Evolutionary conservation across 2,329 filamentous ascomycete genomes (phyloP), one percentile per base, ranked within the genome.

Genomic region (Grosmannia serpens): DNA sequence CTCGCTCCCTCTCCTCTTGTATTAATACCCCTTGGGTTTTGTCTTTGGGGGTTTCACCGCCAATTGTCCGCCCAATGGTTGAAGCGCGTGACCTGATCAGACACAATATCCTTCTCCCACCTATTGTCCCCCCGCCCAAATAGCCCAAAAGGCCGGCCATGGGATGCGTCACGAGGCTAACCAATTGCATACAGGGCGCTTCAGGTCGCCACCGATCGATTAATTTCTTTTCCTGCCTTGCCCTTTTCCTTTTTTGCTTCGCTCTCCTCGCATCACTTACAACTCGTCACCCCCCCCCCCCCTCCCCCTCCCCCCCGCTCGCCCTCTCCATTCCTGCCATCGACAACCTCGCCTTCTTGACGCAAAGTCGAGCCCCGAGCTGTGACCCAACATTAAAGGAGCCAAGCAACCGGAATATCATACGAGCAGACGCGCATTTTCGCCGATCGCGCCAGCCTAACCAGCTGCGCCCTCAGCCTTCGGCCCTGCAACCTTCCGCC

Each of bases 81-180:
- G 38, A 33, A 33, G 27, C 60, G 58, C 60, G 56, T 62, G 60
- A 62, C 56, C 54, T 53, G 51, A 52, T 51, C 52, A 9, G 58
- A 57, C 20, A 47, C 41, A 49, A 58, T 22, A 13, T n/a, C 41
- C 27, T 44, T 47, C 24, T 26, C 27, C 44, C 35, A 13, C 24
- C 52, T 47, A 58, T 58, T 58, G 57, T 51, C 33, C 35, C 20
- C 29, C n/a, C 27, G 2, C 29, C 31, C 15, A 24, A 50, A 50
- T 27, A 46, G 38, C 20, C 26, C 53, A 41, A 47, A 58, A 56
- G 53, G 51, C 35, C 35, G 46, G 22, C 59, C 57, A 54, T 55
- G 44, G 33, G 57, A 57, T 59, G 53, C 58, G 61, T 64, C 57
- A 64, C 64, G 59, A 64, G 62, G 60, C 65, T 64, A 64, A 64